phyloP scores from a whole-genome alignment of 73 alveolate genomes.

The Blepharisma japonicum region DNA sequence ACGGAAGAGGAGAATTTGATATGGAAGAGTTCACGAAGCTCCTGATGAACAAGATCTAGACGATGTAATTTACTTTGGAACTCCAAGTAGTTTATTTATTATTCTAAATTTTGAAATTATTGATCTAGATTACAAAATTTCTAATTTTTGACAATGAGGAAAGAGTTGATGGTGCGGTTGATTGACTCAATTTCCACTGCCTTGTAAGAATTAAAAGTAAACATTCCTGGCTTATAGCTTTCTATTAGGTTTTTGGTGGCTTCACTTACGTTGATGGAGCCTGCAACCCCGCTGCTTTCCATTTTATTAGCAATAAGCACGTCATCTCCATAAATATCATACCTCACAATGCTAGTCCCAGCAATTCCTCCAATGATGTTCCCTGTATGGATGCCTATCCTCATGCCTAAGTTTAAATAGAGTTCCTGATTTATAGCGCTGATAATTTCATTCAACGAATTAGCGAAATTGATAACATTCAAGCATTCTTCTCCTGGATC shows the following conservation, averaged over 20 bases:
- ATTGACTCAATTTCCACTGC: too few relatives aligned
- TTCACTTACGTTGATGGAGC: slow-evolving; percentile 85
- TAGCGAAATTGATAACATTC: slow-evolving; percentile 84
- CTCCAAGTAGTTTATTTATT: too few relatives aligned
- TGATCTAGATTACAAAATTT: too few relatives aligned
- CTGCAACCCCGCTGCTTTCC: slow-evolving; percentile 91
- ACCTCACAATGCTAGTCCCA: slow-evolving; percentile 89
- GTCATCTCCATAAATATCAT: slow-evolving; percentile 96
- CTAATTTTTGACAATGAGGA: too few relatives aligned
- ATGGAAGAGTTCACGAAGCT: too few relatives aligned
- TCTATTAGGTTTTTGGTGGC: slow-evolving; percentile 58
- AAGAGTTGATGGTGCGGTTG: too few relatives aligned
- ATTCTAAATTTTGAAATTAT: too few relatives aligned
- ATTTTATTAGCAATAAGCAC: slow-evolving; percentile 94
- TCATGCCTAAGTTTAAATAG: slow-evolving; percentile 68
- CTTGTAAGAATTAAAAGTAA: too few relatives aligned
- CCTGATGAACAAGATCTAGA: too few relatives aligned
- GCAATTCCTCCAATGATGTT: slow-evolving; percentile 76
- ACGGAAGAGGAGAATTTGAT: too few relatives aligned
- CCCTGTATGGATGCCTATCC: slow-evolving; percentile 90
- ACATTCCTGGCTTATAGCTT: too few relatives aligned
- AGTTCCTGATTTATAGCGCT: slow-evolving; percentile 74
- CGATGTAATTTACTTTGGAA: too few relatives aligned
- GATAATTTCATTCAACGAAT: slow-evolving; percentile 87
- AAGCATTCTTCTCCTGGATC: slow-evolving; percentile 85